phyloP scores from a whole-genome alignment of 1,284 basidiomycete genomes.

The Ceratobasidium sp. region DNA sequence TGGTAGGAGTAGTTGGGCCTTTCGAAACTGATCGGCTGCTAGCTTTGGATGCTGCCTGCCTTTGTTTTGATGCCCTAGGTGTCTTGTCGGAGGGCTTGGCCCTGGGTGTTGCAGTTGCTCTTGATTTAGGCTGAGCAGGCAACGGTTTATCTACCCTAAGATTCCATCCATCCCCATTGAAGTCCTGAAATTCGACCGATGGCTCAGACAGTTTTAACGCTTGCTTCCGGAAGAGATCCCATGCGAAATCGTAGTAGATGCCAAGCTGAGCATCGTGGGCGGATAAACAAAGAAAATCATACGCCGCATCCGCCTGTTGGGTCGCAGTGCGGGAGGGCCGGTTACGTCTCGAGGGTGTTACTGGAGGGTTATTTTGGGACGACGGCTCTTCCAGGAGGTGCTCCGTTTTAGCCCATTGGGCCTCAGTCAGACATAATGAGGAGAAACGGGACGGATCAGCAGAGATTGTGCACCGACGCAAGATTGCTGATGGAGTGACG shows the following conservation, averaged over 20 bases:
- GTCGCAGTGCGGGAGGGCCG: conserved; percentile 21
- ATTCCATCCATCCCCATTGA: conserved; percentile 33
- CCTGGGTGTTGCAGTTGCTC: conserved; percentile 17
- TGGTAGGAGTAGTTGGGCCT: conserved; percentile 33
- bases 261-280: conserved; percentile 36
- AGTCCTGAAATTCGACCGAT: conserved; percentile 24
- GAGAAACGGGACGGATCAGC: conserved; percentile 26
- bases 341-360: conserved; percentile 38
- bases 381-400: background rate
- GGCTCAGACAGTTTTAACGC: conserved; percentile 23
- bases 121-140: background rate
- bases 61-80: conserved; percentile 16
- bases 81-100: conserved; percentile 17
- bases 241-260: conserved; percentile 35
- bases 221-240: conserved; percentile 29
- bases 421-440: conserved; percentile 12
- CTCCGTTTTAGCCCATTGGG: conserved; percentile 10
- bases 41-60: conserved; percentile 3
- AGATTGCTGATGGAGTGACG: conserved; percentile 39
- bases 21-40: background rate
- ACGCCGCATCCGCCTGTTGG: conserved; percentile 21
- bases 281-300: conserved; percentile 38
- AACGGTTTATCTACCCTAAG: conserved; percentile 13
- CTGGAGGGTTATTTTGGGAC: conserved; percentile 25
- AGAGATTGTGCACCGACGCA: conserved; percentile 39